Evolutionary conservation across 805 yeast species (phyloP), one percentile per base, ranked within the genome.

Genomic region (Starmerella sirachaensis): DNA sequence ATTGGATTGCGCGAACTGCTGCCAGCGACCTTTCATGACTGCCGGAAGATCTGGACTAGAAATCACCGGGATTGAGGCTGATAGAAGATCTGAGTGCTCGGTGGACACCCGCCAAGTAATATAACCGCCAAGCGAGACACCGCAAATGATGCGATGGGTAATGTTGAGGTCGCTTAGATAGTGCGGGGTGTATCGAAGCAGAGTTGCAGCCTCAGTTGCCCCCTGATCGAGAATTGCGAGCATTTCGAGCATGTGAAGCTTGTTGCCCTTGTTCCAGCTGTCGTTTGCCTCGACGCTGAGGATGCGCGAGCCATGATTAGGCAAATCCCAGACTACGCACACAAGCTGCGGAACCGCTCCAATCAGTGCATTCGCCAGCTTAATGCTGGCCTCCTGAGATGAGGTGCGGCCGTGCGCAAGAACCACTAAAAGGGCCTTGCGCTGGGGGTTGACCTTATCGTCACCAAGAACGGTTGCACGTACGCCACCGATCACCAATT

Each of bases 41-140:
- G 64, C 52, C 9, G 69, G 55, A 41, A 73, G 53, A 40, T 66
- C 67, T 7, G 67, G 62, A 39, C 69, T 61, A 3, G 76, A 76
- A 32, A 74, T 59, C 18, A 71, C 61, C 1, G 78, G 76, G 28
- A 66, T 65, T 12, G 67, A 60, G 3, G 53, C 55, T 18, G 32
- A 35, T 20, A 37, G 35, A 22, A 28, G 41, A 20, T 60, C 60
- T 60, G 52, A 4, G 70, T 66, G 47, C 61, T 59, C 42, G 33
- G 55, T 49, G 16, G 72, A 53, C 56, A 63, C 46, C 66, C 53
- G 55, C 60, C 70, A 69, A 21, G 66, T 59, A n/a, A 66, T 60
- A 52, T 74, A 78, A 0, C 73, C 80, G 2, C 79, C 78, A 31
- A 72, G 58, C 0, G 78, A 71, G 28, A 61, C 60, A 1, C 80